Base-by-base conservation (phyloP, 2,329 filamentous ascomycete species). In the Periconia sp. region DNA sequence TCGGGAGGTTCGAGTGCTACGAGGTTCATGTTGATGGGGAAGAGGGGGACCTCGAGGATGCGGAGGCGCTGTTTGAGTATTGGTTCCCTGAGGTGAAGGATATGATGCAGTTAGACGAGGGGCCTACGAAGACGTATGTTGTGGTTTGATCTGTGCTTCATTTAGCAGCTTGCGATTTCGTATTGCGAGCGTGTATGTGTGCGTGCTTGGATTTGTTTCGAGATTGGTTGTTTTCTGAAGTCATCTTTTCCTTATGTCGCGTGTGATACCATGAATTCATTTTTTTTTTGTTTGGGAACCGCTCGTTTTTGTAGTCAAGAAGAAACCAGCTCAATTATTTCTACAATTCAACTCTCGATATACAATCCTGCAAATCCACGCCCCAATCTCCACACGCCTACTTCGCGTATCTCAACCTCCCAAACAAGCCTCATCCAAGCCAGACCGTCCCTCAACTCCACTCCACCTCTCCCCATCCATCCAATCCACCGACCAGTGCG, bases 61-160 rank as follows among this genome's bases (percentile, higher is more conserved):
- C 69, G 7, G 70, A 73, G 49, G 55, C 67, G 6, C 55, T 73
- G 15, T 71, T 73, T 48, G 61, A 61, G 41, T 61, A 69, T 30
- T 73, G 70, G 70, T 73, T 72, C 41, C 69, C 70, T 0, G 66
- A 73, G 17, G 58, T 72, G 11, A 63, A 71, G 42, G 69, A 73
- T 41, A 73, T 73, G 69, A 69, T 64, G 15, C 62, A 69, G 33
- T 53, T 73, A 18, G 70, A 73, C 40, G 66, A 65, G 15, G 61
- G 63, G 5, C 69, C 68, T 7, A 60, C 65, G 30, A 59, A 60
- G 23, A 65, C 61, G 6, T 71, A 71, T 45, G 66, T 65, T 1
- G 60, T 73, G 35, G 56, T 72, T 9, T 72, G 42, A 53, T 37
- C 15, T 37, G 10, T 14, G 15, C 33, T 11, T 3, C 15, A 5